These are phyloP conservation scores for Sporisorium exsertum DNA, from an alignment of 1,284 basidiomycete species.

Conservation along the genomic window DNA sequence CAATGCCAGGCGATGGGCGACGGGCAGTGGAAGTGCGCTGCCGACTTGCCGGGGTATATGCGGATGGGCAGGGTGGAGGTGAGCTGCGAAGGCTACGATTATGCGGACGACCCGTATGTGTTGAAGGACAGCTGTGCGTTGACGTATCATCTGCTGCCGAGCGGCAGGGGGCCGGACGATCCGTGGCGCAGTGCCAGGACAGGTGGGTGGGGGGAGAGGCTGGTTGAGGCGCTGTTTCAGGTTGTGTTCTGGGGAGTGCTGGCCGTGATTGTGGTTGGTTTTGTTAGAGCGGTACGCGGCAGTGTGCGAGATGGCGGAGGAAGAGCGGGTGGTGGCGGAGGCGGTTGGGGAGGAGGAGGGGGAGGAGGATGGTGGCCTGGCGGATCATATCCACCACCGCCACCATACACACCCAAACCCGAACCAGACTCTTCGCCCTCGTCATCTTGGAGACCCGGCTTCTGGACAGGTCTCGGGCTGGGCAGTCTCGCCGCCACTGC, in stretches of 20 bases:
- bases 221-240: conserved; percentile 73
- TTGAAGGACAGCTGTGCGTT: conserved; percentile 73
- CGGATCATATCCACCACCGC: conserved; percentile 73
- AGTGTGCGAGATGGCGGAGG: conserved; percentile 59
- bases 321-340: conserved; percentile 71
- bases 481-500: conserved; percentile 43
- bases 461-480: conserved; percentile 57
- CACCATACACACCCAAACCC: conserved; percentile 78
- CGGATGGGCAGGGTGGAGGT: conserved; percentile 85
- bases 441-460: conserved; percentile 52
- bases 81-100: conserved; percentile 87
- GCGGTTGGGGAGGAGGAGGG: conserved; percentile 67
- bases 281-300: conserved; percentile 23
- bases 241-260: conserved; percentile 73
- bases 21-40: conserved; percentile 76
- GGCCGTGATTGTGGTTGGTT: conserved; percentile 32
- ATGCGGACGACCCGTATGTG: conserved; percentile 82
- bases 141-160: conserved; percentile 45
- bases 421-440: conserved; percentile 27
- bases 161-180: conserved; percentile 16
- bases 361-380: conserved; percentile 53
- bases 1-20: conserved; percentile 84
- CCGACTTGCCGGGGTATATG: conserved; percentile 83
- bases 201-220: conserved; percentile 35
- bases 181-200: conserved; percentile 17